These are phyloP conservation scores for Calonectria pauciramosa DNA, from an alignment of 2,329 filamentous ascomycete genomes.

Conservation along the genomic window DNA sequence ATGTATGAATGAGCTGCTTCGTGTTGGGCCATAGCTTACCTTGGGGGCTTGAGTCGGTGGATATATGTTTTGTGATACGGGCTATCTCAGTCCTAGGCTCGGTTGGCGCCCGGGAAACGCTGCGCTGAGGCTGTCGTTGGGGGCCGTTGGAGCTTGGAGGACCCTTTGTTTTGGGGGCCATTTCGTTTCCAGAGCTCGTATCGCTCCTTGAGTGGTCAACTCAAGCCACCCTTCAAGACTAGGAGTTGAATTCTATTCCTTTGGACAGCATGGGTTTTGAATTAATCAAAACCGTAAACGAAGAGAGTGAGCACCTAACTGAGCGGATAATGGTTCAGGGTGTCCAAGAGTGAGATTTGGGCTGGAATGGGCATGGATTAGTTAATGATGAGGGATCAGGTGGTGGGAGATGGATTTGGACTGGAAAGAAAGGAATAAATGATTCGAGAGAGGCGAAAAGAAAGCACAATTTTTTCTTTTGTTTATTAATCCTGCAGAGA, in stretches of 20 bases:
- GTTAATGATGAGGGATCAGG: background rate
- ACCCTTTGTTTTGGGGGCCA: slow-evolving; percentile 13
- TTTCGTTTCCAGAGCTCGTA: background rate
- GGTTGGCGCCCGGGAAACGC: slow-evolving; percentile 2
- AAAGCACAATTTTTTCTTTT: background rate
- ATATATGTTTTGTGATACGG: background rate
- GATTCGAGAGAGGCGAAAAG: background rate
- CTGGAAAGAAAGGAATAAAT: background rate
- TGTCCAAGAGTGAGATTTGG: background rate
- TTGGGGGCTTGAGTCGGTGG: background rate
- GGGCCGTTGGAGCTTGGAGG: background rate
- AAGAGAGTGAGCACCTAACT: background rate
- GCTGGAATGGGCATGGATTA: no score
- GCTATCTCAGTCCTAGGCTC: slow-evolving; percentile 2
- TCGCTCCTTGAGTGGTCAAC: background rate
- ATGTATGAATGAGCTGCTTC: background rate
- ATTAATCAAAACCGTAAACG: background rate
- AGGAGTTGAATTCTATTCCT: background rate
- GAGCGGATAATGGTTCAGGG: background rate
- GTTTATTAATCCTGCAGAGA: background rate
- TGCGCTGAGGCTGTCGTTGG: background rate
- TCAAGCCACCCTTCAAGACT: background rate
- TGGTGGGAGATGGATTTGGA: no score
- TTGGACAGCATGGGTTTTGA: background rate
- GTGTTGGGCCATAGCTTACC: background rate